Evolutionary conservation across 2,329 filamentous ascomycete species (phyloP).

Genomic region (Myriosclerotinia duriaeana): DNA sequence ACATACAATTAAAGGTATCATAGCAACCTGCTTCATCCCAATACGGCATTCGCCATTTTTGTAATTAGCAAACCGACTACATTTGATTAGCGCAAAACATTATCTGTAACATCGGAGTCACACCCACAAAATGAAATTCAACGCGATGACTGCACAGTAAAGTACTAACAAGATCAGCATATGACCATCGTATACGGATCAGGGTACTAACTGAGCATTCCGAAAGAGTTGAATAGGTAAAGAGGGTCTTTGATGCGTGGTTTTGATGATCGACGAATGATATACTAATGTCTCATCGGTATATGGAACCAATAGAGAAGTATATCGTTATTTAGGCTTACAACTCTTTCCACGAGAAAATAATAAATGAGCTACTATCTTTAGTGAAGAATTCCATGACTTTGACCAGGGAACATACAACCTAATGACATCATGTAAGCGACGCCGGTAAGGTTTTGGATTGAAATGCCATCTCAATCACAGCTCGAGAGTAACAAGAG

Average conservation of each 20-base stretch:
- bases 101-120: background rate
- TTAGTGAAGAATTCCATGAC: constrained; percentile 16
- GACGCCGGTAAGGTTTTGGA: background rate
- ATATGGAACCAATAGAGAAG: background rate
- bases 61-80: constrained; percentile 54
- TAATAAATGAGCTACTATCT: constrained; percentile 53
- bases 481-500: background rate
- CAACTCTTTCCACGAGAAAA: constrained; percentile 64
- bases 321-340: constrained; percentile 33
- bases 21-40: constrained; percentile 57
- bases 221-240: constrained; percentile 61
- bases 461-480: too few relatives aligned
- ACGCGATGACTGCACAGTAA: constrained; percentile 47
- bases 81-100: background rate
- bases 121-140: constrained; percentile 61
- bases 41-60: constrained; percentile 58
- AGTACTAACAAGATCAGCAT: constrained; percentile 33
- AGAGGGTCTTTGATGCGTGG: constrained; percentile 55
- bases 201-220: constrained; percentile 49
- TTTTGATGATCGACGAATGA: constrained; percentile 55
- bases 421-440: background rate
- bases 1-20: constrained; percentile 59
- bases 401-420: background rate
- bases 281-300: constrained; percentile 38
- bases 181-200: background rate